Percentiles rank a stretch among this genome's conserved stretches.
phyloP scores from a whole-genome alignment of 768 basidiomycete genomes.

The Mycena latifolia region DNA sequence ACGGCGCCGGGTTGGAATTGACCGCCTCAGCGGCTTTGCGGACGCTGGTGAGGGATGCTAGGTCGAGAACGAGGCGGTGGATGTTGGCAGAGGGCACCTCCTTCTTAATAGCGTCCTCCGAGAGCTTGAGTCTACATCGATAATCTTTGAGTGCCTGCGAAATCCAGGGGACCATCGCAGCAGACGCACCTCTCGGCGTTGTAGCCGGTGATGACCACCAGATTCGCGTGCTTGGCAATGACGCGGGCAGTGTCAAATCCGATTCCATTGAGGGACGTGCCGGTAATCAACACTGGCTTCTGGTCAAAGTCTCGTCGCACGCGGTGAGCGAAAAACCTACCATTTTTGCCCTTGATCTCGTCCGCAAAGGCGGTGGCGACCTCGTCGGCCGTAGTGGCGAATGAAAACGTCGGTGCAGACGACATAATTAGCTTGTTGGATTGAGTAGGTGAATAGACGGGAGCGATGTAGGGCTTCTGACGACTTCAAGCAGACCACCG shows the following conservation, averaged over 20 bases:
- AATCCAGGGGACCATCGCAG: no score
- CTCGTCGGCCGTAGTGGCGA: no score
- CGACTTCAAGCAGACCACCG: no score
- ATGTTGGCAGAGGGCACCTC: slow-evolving; percentile 2
- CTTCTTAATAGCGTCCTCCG: background rate
- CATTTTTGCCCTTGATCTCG: slow-evolving; percentile 11
- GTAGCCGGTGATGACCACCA: slow-evolving; percentile 2
- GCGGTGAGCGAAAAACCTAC: background rate
- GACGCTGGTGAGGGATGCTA: background rate
- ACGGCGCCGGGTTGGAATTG: background rate
- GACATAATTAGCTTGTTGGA: background rate
- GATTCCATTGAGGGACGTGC: slow-evolving; percentile 4
- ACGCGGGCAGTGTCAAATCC: no score
- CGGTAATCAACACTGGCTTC: background rate
- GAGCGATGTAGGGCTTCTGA: no score
- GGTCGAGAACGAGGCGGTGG: background rate
- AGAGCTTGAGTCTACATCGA: background rate
- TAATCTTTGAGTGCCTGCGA: background rate
- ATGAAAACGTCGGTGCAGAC: background rate
- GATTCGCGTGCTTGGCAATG: slow-evolving; percentile 11
- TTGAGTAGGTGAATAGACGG: no score
- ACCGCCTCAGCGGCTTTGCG: slow-evolving; percentile 8
- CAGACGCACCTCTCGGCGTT: background rate
- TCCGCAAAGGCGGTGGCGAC: background rate
- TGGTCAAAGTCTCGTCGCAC: background rate